These are phyloP conservation scores for Phalaenopsis aphrodite DNA, from an alignment of 106 monocot genomes.

Conservation along the genomic window DNA sequence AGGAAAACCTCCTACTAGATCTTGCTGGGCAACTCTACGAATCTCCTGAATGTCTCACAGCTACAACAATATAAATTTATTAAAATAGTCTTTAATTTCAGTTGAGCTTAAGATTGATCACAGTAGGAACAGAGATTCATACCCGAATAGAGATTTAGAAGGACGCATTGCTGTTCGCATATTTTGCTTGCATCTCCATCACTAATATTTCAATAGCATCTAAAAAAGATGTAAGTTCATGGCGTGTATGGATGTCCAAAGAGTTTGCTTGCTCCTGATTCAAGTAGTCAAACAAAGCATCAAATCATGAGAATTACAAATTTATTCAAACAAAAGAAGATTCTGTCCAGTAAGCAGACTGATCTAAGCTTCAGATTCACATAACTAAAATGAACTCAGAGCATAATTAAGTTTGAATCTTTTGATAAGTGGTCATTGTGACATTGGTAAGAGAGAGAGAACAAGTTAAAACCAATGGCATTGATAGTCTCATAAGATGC, in stretches of 20 bases:
- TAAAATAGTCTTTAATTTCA: too few species aligned
- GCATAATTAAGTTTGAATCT: neutral
- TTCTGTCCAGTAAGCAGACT: neutral
- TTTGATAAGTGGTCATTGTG: neutral
- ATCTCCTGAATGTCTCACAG: too few species aligned
- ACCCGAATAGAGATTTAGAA: neutral
- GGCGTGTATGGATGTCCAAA: neutral
- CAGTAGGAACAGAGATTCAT: too few species aligned
- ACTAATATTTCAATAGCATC: neutral
- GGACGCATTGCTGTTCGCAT: neutral
- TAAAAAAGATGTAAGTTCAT: neutral
- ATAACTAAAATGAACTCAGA: neutral
- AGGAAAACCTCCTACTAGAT: too few species aligned
- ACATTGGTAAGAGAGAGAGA: neutral
- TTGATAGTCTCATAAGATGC: too few species aligned
- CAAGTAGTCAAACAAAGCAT: neutral
- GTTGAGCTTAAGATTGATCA: too few species aligned
- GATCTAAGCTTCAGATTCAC: neutral
- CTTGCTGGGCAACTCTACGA: too few species aligned
- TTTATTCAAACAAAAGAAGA: neutral
- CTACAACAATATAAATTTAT: too few species aligned
- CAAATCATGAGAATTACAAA: neutral
- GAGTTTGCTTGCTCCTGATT: constrained; percentile 5
- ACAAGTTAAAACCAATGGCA: neutral
- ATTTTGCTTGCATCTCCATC: neutral